phyloP scores from a whole-genome alignment of 129 eudicot species.

The Daucus carota region DNA sequence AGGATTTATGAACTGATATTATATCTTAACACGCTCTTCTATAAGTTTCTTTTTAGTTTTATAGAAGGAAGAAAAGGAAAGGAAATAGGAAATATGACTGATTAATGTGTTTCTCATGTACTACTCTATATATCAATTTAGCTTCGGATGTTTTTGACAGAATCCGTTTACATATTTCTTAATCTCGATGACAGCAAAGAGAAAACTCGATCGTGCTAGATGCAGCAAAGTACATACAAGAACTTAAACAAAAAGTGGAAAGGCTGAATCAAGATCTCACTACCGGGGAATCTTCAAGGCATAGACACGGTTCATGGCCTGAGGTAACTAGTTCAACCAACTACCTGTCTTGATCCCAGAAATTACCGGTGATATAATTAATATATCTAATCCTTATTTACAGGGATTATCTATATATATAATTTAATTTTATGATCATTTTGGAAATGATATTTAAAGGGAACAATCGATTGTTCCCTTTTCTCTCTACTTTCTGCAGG shows the following conservation, averaged over 20 bases:
- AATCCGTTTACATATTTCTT: neutral
- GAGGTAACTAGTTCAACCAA: neutral
- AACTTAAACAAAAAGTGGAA: conserved; percentile 49
- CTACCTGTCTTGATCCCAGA: neutral
- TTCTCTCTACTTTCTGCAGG: conserved; percentile 19
- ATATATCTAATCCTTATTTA: neutral
- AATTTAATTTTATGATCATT: neutral
- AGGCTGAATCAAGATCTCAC: conserved; percentile 37
- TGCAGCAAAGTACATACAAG: conserved; percentile 57
- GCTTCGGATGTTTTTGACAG: neutral
- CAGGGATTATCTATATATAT: neutral
- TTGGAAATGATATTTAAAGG: no score
- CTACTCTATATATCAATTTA: no score
- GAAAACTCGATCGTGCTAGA: conserved; percentile 53
- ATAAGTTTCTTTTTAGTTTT: neutral
- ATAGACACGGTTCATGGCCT: neutral
- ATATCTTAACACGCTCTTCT: neutral
- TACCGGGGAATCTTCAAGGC: conserved; percentile 16
- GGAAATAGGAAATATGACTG: neutral
- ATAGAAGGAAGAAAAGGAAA: no score
- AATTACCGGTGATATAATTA: neutral
- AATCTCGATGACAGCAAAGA: conserved; percentile 42
- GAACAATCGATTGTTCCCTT: neutral
- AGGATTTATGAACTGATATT: no score
- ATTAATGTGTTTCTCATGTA: no score